Base-by-base conservation (phyloP, 352 stramenopile species). In the Peronospora farinosa region DNA sequence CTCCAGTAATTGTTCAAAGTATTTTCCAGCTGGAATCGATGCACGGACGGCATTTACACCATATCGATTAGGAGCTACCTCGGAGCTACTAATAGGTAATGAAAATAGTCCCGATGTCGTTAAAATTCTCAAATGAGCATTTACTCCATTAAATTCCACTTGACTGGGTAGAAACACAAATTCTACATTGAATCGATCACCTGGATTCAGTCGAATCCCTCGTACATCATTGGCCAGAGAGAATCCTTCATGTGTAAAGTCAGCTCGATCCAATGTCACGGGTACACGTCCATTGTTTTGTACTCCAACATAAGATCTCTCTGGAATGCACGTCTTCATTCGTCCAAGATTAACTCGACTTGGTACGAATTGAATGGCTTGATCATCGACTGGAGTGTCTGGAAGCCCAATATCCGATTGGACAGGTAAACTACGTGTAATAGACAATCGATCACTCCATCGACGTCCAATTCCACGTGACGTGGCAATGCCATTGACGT, bases 61-160 rank as follows among this genome's bases (percentile, higher is more conserved):
- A 45, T 69, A 65, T 5, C 47, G 32, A 54, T 76, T 78, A 0
- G 54, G 23, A 23, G 40, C 44, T 16, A 74, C 57, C 21, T 69
- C 32, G 7, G 47, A 28, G 47, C 66, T 57, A 13, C 49, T 45
- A 43, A 80, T 67, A 1, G 66, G 47, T 42, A 84, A 31, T 12
- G 63, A 44, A 40, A 87, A 81, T 25, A 70, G 40, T 1, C 76
- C 76, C 1, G 63, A 66, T 3, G 76, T 74, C 12, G 76, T 84
- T 7, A 62, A 46, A 4, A 87, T 37, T 12, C 72, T 58, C 30
- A 84, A 57, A 32, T 63, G 43, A 8, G 53, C 40, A 7, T 69
- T 51, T 16, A 69, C 43, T 23, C 61, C 61, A 15, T 59, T 49
- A 11, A 47, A 42, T 30, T 61, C 43, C 15, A 54, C 57, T 19